These are phyloP conservation scores for Penicillium antarcticum DNA, from an alignment of 495 filamentous ascomycete species.

Conservation along the genomic window DNA sequence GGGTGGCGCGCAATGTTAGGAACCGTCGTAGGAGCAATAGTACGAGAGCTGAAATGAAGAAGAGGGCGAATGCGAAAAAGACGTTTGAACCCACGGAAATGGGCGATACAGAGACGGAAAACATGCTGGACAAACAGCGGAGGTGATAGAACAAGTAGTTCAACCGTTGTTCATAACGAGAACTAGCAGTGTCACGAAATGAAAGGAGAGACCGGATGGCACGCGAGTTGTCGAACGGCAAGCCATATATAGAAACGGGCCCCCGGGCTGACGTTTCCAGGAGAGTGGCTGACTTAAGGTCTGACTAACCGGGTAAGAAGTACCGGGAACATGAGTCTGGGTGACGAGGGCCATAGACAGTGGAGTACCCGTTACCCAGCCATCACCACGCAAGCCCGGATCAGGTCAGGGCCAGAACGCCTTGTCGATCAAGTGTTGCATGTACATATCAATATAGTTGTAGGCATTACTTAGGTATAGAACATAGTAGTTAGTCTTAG, in stretches of 20 bases:
- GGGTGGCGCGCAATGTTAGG: slow-evolving; percentile 84
- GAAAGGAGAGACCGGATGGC: neutral
- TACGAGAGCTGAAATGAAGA: slow-evolving; percentile 69
- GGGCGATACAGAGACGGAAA: slow-evolving; percentile 28
- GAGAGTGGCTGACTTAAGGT: slow-evolving; percentile 30
- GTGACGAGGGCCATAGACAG: neutral
- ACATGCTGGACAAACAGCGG: slow-evolving; percentile 16
- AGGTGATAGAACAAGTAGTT: slow-evolving; percentile 3
- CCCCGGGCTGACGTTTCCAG: slow-evolving; percentile 21
- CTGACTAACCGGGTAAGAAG: neutral
- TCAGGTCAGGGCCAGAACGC: slow-evolving; percentile 20
- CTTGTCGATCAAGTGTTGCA: slow-evolving; percentile 10
- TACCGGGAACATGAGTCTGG: slow-evolving; percentile 5
- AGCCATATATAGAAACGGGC: slow-evolving; percentile 8
- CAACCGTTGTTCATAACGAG: slow-evolving; percentile 19
- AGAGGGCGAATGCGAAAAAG: slow-evolving; percentile 68
- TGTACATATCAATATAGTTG: neutral
- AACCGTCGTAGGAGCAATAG: slow-evolving; percentile 84
- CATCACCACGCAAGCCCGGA: slow-evolving; percentile 15
- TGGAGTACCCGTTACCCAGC: slow-evolving; percentile 12
- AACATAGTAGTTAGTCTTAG: too few relatives aligned
- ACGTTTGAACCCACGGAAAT: slow-evolving; percentile 62
- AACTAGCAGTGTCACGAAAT: neutral
- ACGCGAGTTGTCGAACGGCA: neutral
- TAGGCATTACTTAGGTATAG: neutral